These are phyloP conservation scores for Apiospora kogelbergensis DNA, from an alignment of 2,329 filamentous ascomycete genomes.

Conservation along the genomic window DNA sequence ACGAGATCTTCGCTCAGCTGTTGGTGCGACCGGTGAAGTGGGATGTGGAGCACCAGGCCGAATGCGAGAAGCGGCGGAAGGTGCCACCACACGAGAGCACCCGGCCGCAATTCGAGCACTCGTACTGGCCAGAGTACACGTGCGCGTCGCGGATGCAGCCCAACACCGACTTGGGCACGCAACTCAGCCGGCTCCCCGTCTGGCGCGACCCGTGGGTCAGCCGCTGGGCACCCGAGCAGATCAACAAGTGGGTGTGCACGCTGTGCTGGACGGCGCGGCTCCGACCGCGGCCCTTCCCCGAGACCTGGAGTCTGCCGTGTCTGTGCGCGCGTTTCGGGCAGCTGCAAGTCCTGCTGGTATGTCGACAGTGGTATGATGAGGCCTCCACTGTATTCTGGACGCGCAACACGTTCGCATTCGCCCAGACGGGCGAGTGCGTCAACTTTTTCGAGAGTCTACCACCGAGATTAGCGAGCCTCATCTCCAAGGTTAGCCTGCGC, in stretches of 20 bases:
- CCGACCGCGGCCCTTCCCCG: neutral
- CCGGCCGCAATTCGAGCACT: neutral
- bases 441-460: conserved; percentile 12
- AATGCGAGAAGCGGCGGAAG: neutral
- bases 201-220: neutral
- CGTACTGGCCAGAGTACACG: neutral
- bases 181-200: neutral
- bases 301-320: conserved; percentile 15
- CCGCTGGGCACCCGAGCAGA: conserved; percentile 14
- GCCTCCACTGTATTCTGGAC: conserved; percentile 19
- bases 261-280: conserved; percentile 11
- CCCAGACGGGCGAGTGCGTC: conserved; percentile 13
- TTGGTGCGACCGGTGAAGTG: conserved; percentile 20
- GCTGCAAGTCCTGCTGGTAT: conserved; percentile 16
- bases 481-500: conserved; percentile 18
- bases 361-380: conserved; percentile 19
- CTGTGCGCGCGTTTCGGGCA: conserved; percentile 17
- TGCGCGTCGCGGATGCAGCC: neutral
- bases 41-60: conserved; percentile 11
- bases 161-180: neutral
- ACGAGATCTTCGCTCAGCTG: conserved; percentile 18
- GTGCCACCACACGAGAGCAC: neutral
- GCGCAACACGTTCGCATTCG: conserved; percentile 19
- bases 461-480: conserved; percentile 10
- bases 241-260: conserved; percentile 16